These are phyloP conservation scores for Rhodotorula diobovata DNA, from an alignment of 768 basidiomycete genomes.

Conservation along the genomic window DNA sequence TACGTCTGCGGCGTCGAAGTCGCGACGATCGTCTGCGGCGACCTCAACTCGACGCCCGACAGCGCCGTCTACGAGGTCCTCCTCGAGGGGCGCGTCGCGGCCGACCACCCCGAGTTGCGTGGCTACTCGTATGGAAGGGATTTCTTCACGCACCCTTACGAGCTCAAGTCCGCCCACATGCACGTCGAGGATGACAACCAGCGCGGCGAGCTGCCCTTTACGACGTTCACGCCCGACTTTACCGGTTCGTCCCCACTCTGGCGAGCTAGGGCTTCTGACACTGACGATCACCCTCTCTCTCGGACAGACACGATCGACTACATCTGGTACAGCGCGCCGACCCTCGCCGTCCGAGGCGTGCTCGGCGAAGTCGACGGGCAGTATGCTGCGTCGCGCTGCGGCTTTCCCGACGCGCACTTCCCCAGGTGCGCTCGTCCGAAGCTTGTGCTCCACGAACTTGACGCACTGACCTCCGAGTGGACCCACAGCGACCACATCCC, in stretches of 20 bases:
- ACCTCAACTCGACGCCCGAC: slow-evolving; percentile 82
- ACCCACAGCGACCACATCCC: slow-evolving; percentile 36
- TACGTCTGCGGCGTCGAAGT: slow-evolving; percentile 84
- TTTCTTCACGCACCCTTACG: slow-evolving; percentile 72
- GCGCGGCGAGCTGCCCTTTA: slow-evolving; percentile 59
- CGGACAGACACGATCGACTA: slow-evolving; percentile 73
- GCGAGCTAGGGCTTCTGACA: too few species aligned
- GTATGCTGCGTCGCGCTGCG: slow-evolving; percentile 88
- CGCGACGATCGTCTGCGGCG: slow-evolving; percentile 85
- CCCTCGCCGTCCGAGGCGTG: slow-evolving; percentile 69
- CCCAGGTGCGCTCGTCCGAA: too few species aligned
- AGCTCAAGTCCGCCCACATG: slow-evolving; percentile 79
- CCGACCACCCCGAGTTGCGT: slow-evolving; percentile 85
- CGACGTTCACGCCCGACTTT: slow-evolving; percentile 85
- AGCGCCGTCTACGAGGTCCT: slow-evolving; percentile 94
- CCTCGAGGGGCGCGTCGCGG: slow-evolving; percentile 59
- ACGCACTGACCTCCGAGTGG: too few species aligned
- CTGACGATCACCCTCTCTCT: too few species aligned
- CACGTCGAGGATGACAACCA: slow-evolving; percentile 50
- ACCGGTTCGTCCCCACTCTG: too few species aligned
- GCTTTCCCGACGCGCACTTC: slow-evolving; percentile 95
- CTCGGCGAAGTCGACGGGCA: slow-evolving; percentile 76
- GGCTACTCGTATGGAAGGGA: slow-evolving; percentile 81
- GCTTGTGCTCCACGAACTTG: too few species aligned
- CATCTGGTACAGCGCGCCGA: slow-evolving; percentile 78